Base-by-base conservation (phyloP, 257 asterid species). In the Solanum phureja region DNA sequence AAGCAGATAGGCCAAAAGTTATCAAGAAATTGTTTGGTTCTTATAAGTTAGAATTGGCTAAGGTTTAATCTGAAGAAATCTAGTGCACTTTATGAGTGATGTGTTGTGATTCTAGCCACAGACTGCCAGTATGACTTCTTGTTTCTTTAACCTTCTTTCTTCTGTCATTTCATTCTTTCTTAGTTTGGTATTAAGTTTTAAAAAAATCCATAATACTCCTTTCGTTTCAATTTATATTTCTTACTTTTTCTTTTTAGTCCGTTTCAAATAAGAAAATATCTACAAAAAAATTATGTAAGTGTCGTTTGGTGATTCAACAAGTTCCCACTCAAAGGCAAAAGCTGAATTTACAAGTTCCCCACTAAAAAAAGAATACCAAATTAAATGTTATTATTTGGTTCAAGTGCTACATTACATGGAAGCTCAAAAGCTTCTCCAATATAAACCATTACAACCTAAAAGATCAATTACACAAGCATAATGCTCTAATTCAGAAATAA, bases 31-130 rank as follows among this genome's bases (percentile, higher is more conserved):
- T 82, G 71, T 82, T 82, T 82, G 86, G 86, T 82, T 82, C 33
- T 11, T 23, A 87, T 38, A 35, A 83, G 19, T 2, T 34, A 21
- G 31, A 11, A 40, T 77, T 76, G 90, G 91, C 76, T 71, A 84
- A 84, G 89, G 82, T 68, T 84, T 73, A 23, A 34, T 72, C 82
- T 73, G 9, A 27, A 14, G 62, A 29, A 76, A 68, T 69, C 11
- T 83, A 34, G 38, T 31, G 46, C 27, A 77, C 83, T 73, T 64
- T 16, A 31, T 24, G 37, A 76, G n/a, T 27, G 87, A 68, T n/a
- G 88, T 88, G 89, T 84, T 81, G 37, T 56, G 86, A 62, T 79
- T 83, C 69, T 66, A 40, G 52, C 88, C 91, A 87, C 86, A 49
- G 31, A 82, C 29, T 40, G 27, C 19, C 68, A 9, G 68, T 46